A percentile compares a stretch with the other conserved stretches of the same genome.
Evolutionary conservation across 148 eudicot species (phyloP).

Genomic region (Chenopodium berlandieri): DNA sequence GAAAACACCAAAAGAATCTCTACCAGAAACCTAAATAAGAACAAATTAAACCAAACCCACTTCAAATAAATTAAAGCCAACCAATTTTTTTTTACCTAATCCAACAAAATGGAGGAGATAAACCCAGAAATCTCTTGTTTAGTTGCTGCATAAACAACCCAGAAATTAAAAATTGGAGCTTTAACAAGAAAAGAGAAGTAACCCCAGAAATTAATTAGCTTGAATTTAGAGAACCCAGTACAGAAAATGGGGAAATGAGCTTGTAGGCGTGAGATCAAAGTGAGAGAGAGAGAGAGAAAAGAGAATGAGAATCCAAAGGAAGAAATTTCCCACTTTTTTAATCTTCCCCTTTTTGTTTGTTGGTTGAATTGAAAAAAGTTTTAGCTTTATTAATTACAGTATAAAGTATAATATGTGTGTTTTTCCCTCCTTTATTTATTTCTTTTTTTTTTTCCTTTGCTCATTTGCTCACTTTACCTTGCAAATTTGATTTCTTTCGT

Average conservation of each 20-base stretch:
- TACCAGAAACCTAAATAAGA: slow-evolving; percentile 42
- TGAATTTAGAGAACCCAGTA: slow-evolving; percentile 34
- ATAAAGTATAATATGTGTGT: neutral
- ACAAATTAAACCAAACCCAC: slow-evolving; percentile 43
- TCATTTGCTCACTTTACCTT: neutral
- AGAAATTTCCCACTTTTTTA: slow-evolving; percentile 30
- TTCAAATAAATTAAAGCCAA: slow-evolving; percentile 22
- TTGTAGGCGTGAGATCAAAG: slow-evolving; percentile 39
- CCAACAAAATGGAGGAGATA: slow-evolving; percentile 7
- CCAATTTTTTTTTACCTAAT: slow-evolving; percentile 32
- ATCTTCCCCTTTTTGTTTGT: slow-evolving; percentile 25
- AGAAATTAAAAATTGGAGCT: neutral
- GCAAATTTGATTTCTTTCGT: slow-evolving; percentile 12
- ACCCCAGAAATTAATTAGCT: slow-evolving; percentile 44
- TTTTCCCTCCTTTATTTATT: slow-evolving; percentile 3
- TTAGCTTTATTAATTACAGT: slow-evolving; percentile 2
- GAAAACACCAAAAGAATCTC: slow-evolving; percentile 42
- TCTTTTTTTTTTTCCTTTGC: neutral
- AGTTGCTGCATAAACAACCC: slow-evolving; percentile 17
- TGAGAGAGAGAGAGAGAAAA: slow-evolving; percentile 15
- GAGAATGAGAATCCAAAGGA: slow-evolving; percentile 39
- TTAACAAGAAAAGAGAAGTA: slow-evolving; percentile 32
- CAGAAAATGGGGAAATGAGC: slow-evolving; percentile 23
- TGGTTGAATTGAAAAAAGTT: slow-evolving; percentile 16
- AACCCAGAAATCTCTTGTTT: slow-evolving; percentile 3